These are phyloP conservation scores for Dryas integrifolia DNA, from an alignment of 331 rosid genomes.

Conservation along the genomic window DNA sequence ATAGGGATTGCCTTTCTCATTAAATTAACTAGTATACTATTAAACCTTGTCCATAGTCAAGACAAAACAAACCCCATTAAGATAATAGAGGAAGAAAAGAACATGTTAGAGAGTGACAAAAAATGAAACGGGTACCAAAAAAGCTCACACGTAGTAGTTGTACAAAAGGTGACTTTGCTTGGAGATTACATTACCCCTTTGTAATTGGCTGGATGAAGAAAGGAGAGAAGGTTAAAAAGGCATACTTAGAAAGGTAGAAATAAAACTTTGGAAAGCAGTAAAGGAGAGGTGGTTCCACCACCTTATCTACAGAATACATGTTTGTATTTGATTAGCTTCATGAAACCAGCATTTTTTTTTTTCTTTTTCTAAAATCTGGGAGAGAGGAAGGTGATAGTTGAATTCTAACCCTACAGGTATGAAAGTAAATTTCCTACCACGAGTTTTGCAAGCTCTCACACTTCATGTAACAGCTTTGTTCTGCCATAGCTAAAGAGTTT, in stretches of 20 bases:
- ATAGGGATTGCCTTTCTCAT: slow-evolving; percentile 29
- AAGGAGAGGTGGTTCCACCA: not conserved
- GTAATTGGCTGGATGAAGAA: not conserved
- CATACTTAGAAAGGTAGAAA: not conserved
- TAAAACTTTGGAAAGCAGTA: not conserved
- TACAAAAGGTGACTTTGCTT: slow-evolving; percentile 27
- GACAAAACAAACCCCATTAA: slow-evolving; percentile 32
- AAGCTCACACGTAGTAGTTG: slow-evolving; percentile 27
- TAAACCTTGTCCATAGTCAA: slow-evolving; percentile 19
- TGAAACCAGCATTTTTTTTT: no score
- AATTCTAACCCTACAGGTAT: no score
- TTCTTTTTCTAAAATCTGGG: no score
- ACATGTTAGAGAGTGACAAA: slow-evolving; percentile 31
- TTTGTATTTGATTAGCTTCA: no score
- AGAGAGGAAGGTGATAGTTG: no score
- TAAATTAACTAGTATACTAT: slow-evolving; percentile 10
- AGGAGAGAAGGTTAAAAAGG: not conserved
- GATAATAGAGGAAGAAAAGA: slow-evolving; percentile 45
- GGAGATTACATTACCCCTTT: slow-evolving; percentile 6
- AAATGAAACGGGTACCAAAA: slow-evolving; percentile 26
- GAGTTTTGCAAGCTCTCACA: no score
- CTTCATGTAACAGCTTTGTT: no score
- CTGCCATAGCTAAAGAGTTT: no score
- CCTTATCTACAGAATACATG: no score
- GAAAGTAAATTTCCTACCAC: no score